Conservation (phyloP, 148 eudicot species). For the Drosera capensis region DNA sequence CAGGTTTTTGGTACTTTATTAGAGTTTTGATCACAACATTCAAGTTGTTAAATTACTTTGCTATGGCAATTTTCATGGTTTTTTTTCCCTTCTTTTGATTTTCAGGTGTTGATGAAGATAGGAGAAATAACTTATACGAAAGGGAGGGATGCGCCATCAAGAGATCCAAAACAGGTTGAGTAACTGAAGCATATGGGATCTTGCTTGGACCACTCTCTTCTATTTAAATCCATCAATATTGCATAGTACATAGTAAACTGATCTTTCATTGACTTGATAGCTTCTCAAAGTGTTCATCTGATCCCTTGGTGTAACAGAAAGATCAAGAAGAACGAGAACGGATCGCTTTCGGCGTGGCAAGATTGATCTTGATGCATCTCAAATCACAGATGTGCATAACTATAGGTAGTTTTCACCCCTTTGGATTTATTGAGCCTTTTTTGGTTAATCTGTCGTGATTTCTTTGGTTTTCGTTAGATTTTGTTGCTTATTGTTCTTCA, state of each 20-base stretch:
- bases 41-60: conserved; percentile 3
- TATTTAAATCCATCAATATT: conserved; percentile 8
- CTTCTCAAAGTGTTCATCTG: conserved; percentile 2
- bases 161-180: conserved; percentile 68
- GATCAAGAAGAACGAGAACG: conserved; percentile 3
- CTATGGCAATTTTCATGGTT: not conserved
- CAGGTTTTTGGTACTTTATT: no score
- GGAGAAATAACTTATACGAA: conserved; percentile 77
- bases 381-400: conserved; percentile 80
- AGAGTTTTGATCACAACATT: not conserved
- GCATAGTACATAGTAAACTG: not conserved
- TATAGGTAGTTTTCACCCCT: conserved; percentile 47
- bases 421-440: not conserved
- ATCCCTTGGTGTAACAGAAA: not conserved
- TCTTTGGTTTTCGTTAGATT: not conserved
- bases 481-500: not conserved
- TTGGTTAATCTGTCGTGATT: not conserved
- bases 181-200: no score
- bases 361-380: conserved; percentile 77
- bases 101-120: conserved; percentile 56
- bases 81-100: conserved; percentile 1
- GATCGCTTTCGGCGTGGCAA: not conserved
- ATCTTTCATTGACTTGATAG: conserved; percentile 1
- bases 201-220: conserved; percentile 3
- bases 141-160: conserved; percentile 62